A percentile compares a stretch with the other conserved stretches of the same genome.
These are phyloP conservation scores for Pseudozyma sp. DNA, from an alignment of 1,284 basidiomycete species.

Conservation along the genomic window DNA sequence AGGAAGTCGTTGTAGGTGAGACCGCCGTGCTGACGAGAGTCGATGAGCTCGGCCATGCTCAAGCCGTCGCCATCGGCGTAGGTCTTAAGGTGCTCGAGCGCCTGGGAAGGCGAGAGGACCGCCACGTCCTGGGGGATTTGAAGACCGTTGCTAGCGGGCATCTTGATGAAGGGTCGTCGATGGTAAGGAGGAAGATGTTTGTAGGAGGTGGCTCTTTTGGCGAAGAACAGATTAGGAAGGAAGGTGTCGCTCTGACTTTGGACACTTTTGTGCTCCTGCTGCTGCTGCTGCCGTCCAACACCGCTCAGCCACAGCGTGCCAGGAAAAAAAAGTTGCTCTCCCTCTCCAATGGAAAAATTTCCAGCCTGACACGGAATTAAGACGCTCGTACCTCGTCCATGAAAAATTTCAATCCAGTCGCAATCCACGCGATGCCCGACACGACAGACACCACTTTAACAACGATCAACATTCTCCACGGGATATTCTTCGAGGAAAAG, in stretches of 20 bases:
- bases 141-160: conserved; percentile 41
- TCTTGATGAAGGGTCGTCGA: conserved; percentile 5
- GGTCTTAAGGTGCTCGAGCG: conserved; percentile 67
- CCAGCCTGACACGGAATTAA: neutral
- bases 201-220: conserved; percentile 45
- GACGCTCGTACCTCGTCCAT: neutral
- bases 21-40: conserved; percentile 87
- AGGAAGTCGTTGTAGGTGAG: conserved; percentile 83
- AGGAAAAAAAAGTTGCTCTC: conserved; percentile 11
- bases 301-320: neutral
- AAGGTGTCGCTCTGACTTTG: conserved; percentile 4
- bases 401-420: neutral
- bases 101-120: conserved; percentile 58
- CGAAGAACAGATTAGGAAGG: conserved; percentile 34
- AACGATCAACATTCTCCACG: conserved; percentile 1
- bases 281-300: neutral
- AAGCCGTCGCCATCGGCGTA: conserved; percentile 88
- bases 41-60: conserved; percentile 86
- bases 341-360: conserved; percentile 13
- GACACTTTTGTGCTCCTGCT: conserved; percentile 15
- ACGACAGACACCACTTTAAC: neutral
- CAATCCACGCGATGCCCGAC: neutral
- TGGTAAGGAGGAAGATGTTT: conserved; percentile 16
- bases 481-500: too few species aligned
- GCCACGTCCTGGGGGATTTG: conserved; percentile 37